A percentile compares a stretch with the other conserved stretches of the same genome.
These are phyloP conservation scores for Phytophthora sp. DNA, from an alignment of 352 stramenopile genomes.

Conservation along the genomic window DNA sequence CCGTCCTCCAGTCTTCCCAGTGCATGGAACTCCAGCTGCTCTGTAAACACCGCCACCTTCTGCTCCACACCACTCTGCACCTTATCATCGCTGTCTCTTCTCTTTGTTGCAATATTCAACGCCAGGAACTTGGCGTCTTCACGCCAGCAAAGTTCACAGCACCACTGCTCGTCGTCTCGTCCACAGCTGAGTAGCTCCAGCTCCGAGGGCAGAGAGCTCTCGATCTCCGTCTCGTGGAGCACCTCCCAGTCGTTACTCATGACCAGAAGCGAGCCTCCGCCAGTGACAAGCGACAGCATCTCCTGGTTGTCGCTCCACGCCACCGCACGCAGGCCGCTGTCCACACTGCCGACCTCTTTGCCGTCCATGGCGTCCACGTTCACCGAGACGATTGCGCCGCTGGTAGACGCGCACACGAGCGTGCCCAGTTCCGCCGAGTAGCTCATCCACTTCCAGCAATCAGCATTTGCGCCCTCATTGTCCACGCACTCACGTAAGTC, in stretches of 20 bases:
- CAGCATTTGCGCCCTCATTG: background rate
- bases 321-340: slow-evolving; percentile 64
- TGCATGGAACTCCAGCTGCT: slow-evolving; percentile 63
- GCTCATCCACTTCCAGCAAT: slow-evolving; percentile 63
- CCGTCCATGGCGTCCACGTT: slow-evolving; percentile 51
- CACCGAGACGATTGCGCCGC: slow-evolving; percentile 57
- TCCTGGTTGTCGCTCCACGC: slow-evolving; percentile 79
- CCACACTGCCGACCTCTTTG: slow-evolving; percentile 74
- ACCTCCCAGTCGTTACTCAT: slow-evolving; percentile 86
- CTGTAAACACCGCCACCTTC: slow-evolving; percentile 65
- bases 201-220: slow-evolving; percentile 37
- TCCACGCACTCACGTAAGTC: slow-evolving; percentile 42
- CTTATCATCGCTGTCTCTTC: background rate
- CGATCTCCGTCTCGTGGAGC: slow-evolving; percentile 66
- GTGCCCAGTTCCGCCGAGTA: slow-evolving; percentile 68
- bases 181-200: slow-evolving; percentile 15
- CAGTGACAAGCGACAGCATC: slow-evolving; percentile 67
- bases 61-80: slow-evolving; percentile 16
- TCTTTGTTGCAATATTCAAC: slow-evolving; percentile 52
- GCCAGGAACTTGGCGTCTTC: slow-evolving; percentile 75
- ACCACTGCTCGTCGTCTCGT: background rate
- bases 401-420: slow-evolving; percentile 59
- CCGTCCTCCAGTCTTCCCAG: slow-evolving; percentile 78
- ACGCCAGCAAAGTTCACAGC: slow-evolving; percentile 62
- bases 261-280: slow-evolving; percentile 62